A percentile compares a stretch with the other conserved stretches of the same genome.
Evolutionary conservation across 2,329 filamentous ascomycete species (phyloP).

Genomic region (Dactylellina haptotyla): DNA sequence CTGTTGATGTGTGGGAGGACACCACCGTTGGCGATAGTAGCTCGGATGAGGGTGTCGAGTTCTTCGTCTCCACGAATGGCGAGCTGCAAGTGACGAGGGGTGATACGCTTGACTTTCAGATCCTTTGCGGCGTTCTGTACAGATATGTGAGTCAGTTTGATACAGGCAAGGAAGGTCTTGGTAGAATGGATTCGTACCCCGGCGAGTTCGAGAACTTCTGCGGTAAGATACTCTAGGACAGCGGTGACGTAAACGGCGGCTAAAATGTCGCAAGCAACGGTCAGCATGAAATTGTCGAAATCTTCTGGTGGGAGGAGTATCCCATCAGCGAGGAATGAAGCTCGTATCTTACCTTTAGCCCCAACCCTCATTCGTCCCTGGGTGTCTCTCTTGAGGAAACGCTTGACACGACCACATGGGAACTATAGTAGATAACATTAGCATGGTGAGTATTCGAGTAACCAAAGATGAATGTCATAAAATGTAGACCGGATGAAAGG

Average conservation of each 20-base stretch:
- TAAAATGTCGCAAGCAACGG: conserved; percentile 56
- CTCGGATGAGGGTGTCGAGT: conserved; percentile 94
- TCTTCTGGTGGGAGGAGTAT: not conserved
- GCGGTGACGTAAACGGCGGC: conserved; percentile 98
- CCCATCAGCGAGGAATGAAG: not conserved
- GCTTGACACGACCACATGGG: conserved; percentile 99
- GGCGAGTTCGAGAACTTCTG: conserved; percentile 96
- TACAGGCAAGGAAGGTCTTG: not conserved
- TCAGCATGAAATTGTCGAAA: not conserved
- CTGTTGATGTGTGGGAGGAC: conserved; percentile 99
- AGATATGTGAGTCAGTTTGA: not conserved
- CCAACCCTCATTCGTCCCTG: conserved; percentile 79
- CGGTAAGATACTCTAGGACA: conserved; percentile 96
- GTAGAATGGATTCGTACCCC: conserved; percentile 68
- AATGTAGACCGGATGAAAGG: no score
- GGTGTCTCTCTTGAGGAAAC: conserved; percentile 98
- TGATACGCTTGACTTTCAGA: conserved; percentile 99
- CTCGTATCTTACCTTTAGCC: conserved; percentile 66
- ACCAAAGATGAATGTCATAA: conserved; percentile 12
- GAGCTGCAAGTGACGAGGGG: conserved; percentile 94
- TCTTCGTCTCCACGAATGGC: conserved; percentile 99
- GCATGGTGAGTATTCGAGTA: conserved; percentile 57
- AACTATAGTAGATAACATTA: conserved; percentile 71
- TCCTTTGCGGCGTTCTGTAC: conserved; percentile 93
- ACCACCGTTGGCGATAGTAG: conserved; percentile 99